phyloP scores from a whole-genome alignment of 2,329 filamentous ascomycete genomes.

The Orbilia blumenaviensis region DNA sequence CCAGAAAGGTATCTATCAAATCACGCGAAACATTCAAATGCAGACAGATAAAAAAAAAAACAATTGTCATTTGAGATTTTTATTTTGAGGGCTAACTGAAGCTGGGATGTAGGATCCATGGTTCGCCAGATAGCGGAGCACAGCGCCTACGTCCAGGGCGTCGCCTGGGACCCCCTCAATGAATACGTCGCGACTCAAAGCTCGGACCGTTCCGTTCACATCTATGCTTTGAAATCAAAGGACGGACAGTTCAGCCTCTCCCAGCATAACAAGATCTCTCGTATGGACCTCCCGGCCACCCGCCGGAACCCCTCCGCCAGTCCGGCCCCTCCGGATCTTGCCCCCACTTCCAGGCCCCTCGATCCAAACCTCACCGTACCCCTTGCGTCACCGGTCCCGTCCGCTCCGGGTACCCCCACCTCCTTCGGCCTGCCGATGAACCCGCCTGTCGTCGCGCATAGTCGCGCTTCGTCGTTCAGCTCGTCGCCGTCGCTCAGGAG shows the following conservation, averaged over 20 bases:
- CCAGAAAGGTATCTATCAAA: constrained; percentile 87
- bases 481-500: constrained; percentile 79
- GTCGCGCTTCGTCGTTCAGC: constrained; percentile 90
- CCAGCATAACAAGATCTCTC: constrained; percentile 81
- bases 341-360: constrained; percentile 69
- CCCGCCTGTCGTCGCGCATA: constrained; percentile 84
- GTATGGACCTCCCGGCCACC: constrained; percentile 87
- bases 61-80: too few relatives aligned
- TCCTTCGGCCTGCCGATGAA: constrained; percentile 94
- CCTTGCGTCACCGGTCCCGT: constrained; percentile 83
- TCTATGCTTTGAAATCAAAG: constrained; percentile 95
- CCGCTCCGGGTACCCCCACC: constrained; percentile 91
- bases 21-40: too few relatives aligned
- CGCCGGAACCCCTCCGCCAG: constrained; percentile 88
- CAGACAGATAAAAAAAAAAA: too few relatives aligned
- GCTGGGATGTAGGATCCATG: constrained; percentile 65
- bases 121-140: constrained; percentile 96
- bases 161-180: constrained; percentile 97
- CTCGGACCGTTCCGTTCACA: constrained; percentile 95
- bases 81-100: background rate
- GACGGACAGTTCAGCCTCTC: constrained; percentile 90
- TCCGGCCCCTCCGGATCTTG: constrained; percentile 84
- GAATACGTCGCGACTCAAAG: constrained; percentile 98
- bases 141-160: constrained; percentile 97
- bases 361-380: constrained; percentile 65